These are phyloP conservation scores for Ophiostoma novo-ulmi DNA, from an alignment of 2,329 filamentous ascomycete species.

Conservation along the genomic window DNA sequence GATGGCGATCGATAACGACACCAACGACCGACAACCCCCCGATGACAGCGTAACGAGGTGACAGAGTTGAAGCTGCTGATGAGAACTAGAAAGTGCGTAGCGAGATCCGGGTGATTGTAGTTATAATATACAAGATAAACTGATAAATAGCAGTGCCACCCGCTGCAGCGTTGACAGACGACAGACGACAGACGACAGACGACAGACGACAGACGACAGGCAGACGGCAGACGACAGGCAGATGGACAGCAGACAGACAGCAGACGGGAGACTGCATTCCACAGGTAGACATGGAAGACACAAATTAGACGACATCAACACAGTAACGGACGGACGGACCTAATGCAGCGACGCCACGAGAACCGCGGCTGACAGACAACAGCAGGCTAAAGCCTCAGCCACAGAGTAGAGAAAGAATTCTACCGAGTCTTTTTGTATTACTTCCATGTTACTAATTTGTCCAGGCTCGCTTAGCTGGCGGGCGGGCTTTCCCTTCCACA, in stretches of 20 bases:
- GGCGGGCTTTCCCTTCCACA: too few relatives aligned
- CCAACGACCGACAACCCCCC: not conserved
- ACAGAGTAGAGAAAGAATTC: not conserved
- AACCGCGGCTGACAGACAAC: not conserved
- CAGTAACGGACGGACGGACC: not conserved
- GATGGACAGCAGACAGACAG: not conserved
- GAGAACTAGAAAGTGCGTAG: not conserved
- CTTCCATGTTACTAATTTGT: not conserved
- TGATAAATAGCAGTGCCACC: not conserved
- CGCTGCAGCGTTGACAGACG: not conserved
- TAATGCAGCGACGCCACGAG: constrained; percentile 3
- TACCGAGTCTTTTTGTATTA: not conserved
- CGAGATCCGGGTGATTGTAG: not conserved
- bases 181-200: too few relatives aligned
- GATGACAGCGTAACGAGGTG: not conserved
- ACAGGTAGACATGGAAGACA: not conserved
- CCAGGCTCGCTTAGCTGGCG: not conserved
- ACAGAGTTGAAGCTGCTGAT: not conserved
- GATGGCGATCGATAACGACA: not conserved
- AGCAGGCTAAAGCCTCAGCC: not conserved
- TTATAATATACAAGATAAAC: not conserved
- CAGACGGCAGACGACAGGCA: not conserved
- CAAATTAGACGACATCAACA: not conserved
- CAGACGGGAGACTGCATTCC: not conserved
- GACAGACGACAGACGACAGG: not conserved